Evolutionary conservation across 1,284 basidiomycete species (phyloP), one percentile per base, ranked within the genome.

Genomic region (Mrakiaceae sp.): DNA sequence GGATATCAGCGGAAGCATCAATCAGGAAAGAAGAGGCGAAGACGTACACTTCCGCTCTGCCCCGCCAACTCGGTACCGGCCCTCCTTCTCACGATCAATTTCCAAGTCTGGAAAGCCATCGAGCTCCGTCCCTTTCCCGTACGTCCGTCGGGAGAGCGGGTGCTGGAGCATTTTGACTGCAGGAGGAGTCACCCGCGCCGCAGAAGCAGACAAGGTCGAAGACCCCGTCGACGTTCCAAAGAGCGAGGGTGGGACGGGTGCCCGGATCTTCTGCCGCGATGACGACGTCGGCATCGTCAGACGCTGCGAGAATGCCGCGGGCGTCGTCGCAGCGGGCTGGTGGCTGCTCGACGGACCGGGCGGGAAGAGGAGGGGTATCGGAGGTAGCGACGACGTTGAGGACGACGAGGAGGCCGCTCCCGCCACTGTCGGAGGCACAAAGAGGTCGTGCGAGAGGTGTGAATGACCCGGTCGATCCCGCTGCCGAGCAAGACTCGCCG

Each of bases 81-180:
- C 81, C 74, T 92, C 89, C 71, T 86, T 85, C 67, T 91, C 88
- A 63, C 86, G 81, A 72, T 94, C 87, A 14, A 88, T 88, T 5
- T 86, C 86, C 53, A 98, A 80, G 75, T 98, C 94, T 49, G 95
- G 93, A 68, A 98, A 84, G 1, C 76, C 85, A 71, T 98, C 94
- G 58, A 98, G 79, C 76, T 97, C 94, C 7, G 89, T 91, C 5
- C 94, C 94, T 74, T 96, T 91, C 3, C 93, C 92, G 74, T 88
- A 97, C 14, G 82, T 80, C 66, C 84, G 81, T 65, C 79, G 48
- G 27, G 27, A 27, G 27, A 27, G 27, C 27, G 27, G 27, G 1
- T 27, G 27, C 27, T 27, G 27, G 27, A 27, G 27, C 27, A 27
- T 27, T 27, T 27, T 27, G 27, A 27, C 27, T 2, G 27, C 27